Evolutionary conservation across 768 basidiomycete species (phyloP), one percentile per base, ranked within the genome.

Genomic region (Fibroporia radiculosa): DNA sequence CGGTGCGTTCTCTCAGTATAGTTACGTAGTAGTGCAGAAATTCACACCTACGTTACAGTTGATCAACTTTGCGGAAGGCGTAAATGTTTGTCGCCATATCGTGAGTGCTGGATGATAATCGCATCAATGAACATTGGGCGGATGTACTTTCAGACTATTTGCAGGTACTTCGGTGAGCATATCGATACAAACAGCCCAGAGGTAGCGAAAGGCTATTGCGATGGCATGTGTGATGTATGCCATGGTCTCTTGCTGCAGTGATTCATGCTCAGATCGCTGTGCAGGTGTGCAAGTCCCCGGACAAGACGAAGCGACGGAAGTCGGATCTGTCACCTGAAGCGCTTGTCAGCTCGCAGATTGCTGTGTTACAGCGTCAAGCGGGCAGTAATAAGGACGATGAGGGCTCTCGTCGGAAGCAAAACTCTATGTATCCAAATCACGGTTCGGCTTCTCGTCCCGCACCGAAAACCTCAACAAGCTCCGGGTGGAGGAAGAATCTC

Each of bases 161-260:
- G 89, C 56, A 77, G 76, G 36, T 88, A 86, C 58, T 91, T 92
- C 51, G 89, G 84, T 1, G 89, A 91, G 62, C 49, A 54, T 0
- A 74, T 88, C 28, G 71, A 84, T 49, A 54, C 63, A 6, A 60
- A 56, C 10, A 70, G 83, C 50, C 52, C 65, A 7, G 67, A 66
- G 6, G 47, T 68, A 10, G 59, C 73, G 41, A 70, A 69, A 44
- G 55, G 56, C 3, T 78, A 84, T 52, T 92, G 89, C 53, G 62
- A 82, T 41, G 67, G 70, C 37, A 90, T 89, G 85, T 92, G 89
- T 54, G 89, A 92, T 58, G 88, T 88, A 55, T 20, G 80, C 46
- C 7, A 11, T 18, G 10, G 4, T 19, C 5, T 18, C 13, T 38
- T 28, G n/a, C 38, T 24, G 27, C 42, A 22, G 10, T 38, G 18